Evolutionary conservation across 345 rosid species (phyloP), one percentile per base, ranked within the genome.

Genomic region (Rhizophora apiculata): DNA sequence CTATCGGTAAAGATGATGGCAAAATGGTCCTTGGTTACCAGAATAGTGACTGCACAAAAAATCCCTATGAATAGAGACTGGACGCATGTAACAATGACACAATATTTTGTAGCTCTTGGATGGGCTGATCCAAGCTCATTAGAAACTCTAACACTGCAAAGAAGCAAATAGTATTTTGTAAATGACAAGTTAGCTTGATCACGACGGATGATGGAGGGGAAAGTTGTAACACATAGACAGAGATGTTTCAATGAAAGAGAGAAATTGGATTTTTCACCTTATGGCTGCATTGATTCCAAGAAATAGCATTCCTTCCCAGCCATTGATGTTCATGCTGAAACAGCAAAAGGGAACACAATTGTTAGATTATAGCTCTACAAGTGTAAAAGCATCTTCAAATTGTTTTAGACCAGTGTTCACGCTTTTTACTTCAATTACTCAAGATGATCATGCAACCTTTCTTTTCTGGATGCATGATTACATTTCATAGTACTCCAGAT

Each of bases 231-330:
- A 43, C 18, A 43, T 43, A 43, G 49, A 11, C 49, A 11, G 19
- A 43, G 19, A 56, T 56, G 60, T 21, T 56, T 9, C 6, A 31
- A 32, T 29, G 27, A 10, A 34, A 57, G 34, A 22, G 57, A 21
- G 32, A 26, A 48, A 36, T 9, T 22, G 3, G 68, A 56, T 48
- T 18, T 29, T 36, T 64, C 70, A 94, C 97, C 96, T 89, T 74
- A 92, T 81, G 36, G 96, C 99, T 31, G 96, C 97, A 78, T 95
- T 92, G 80, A 95, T 80, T 70, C 97, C 96, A 10, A 95, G 85
- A 60, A 92, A 95, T 72, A 89, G 9, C 99, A 92, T 90, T 71
- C 96, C 99, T 80, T 95, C 97, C 96, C 97, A 95, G 22, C 99
- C 97, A 62, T 95, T 92, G 68, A 95, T 85, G 83, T 95, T 95